phyloP scores from a whole-genome alignment of 331 rosid species.

The Malus hybrid region DNA sequence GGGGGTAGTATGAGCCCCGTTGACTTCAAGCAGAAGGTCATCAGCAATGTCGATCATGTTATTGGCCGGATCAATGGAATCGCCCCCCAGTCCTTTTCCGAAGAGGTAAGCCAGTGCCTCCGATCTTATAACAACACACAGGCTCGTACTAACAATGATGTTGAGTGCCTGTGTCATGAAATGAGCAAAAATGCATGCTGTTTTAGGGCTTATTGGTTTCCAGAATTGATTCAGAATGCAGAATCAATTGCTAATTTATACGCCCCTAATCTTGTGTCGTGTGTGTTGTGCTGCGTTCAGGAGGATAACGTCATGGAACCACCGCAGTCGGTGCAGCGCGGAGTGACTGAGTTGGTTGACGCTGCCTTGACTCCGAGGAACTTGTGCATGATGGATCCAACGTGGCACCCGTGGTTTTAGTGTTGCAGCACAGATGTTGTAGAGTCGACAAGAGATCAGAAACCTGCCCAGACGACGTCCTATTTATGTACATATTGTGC shows the following conservation, averaged over 20 bases:
- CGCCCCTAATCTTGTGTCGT: not conserved
- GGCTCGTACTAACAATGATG: not conserved
- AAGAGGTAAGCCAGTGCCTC: conserved; percentile 50
- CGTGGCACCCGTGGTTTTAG: conserved; percentile 99
- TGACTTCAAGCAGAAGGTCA: conserved; percentile 86
- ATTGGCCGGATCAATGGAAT: conserved; percentile 66
- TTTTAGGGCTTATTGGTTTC: not conserved
- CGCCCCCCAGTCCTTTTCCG: conserved; percentile 82
- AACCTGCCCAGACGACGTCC: not conserved
- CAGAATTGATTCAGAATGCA: not conserved
- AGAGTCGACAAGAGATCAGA: not conserved
- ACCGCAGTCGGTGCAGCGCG: conserved; percentile 86
- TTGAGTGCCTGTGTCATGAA: too few relatives aligned
- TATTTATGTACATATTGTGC: not conserved
- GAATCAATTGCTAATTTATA: not conserved
- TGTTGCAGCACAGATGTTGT: not conserved
- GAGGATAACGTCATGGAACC: conserved; percentile 91
- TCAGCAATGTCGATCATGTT: conserved; percentile 79
- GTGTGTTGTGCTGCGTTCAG: conserved; percentile 24
- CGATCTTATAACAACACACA: not conserved
- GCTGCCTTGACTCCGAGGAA: conserved; percentile 93
- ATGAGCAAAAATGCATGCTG: not conserved
- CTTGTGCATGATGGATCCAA: conserved; percentile 99
- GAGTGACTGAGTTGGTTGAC: conserved; percentile 90
- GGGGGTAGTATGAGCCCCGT: conserved; percentile 70